These are phyloP conservation scores for Tetrapisispora fleetii DNA, from an alignment of 805 yeast genomes.

Conservation along the genomic window DNA sequence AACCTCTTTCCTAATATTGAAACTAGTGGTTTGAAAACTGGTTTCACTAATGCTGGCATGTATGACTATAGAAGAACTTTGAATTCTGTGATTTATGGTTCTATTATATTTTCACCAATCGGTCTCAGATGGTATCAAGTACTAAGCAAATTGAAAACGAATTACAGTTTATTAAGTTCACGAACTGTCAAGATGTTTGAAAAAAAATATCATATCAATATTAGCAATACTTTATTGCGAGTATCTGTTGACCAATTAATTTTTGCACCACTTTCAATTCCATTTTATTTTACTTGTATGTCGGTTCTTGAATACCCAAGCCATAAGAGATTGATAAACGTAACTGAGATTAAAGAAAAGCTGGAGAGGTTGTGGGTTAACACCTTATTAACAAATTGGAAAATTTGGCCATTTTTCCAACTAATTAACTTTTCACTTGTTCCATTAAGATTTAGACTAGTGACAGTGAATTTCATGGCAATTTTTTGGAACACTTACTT, in stretches of 20 bases:
- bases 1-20: conserved; percentile 30
- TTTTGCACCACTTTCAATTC: conserved; percentile 74
- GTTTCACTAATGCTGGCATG: not conserved
- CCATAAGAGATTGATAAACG: conserved; percentile 32
- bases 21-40: not conserved
- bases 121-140: conserved; percentile 62
- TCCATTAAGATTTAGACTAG: conserved; percentile 60
- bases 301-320: conserved; percentile 43
- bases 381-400: conserved; percentile 68
- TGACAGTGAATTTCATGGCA: conserved; percentile 61
- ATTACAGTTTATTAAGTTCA: not conserved
- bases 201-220: not conserved
- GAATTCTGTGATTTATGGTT: conserved; percentile 63
- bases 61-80: conserved; percentile 35
- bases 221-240: conserved; percentile 34
- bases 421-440: conserved; percentile 62
- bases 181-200: not conserved
- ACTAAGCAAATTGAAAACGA: conserved; percentile 26
- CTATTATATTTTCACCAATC: conserved; percentile 63
- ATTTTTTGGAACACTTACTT: conserved; percentile 79
- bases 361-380: conserved; percentile 47
- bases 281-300: conserved; percentile 61
- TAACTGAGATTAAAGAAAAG: conserved; percentile 29
- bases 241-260: conserved; percentile 62
- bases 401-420: conserved; percentile 88